phyloP scores from a whole-genome alignment of 441 rosid genomes.

The Daphne laureola region DNA sequence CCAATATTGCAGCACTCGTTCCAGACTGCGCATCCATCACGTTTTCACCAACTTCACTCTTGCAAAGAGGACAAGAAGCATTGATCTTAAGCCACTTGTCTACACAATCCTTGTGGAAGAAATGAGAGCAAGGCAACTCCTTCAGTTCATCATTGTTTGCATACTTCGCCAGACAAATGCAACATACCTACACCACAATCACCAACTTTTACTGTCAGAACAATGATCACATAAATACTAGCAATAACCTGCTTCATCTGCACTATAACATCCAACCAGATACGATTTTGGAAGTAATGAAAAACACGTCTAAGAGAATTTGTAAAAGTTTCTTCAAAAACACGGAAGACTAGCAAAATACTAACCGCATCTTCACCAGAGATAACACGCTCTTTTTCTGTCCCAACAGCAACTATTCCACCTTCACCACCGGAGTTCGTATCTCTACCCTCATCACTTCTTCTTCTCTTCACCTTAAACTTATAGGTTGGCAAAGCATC shows the following conservation, averaged over 20 bases:
- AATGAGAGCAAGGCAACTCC: conserved; percentile 82
- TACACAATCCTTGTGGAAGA: conserved; percentile 92
- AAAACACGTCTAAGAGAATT: not conserved
- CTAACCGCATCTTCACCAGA: conserved; percentile 96
- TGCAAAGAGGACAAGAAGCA: conserved; percentile 94
- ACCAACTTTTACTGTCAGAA: not conserved
- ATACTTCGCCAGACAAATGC: conserved; percentile 93
- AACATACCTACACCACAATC: conserved; percentile 57
- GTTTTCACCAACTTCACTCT: conserved; percentile 73
- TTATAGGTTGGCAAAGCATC: conserved; percentile 85
- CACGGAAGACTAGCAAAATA: conserved; percentile 11
- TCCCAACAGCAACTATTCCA: conserved; percentile 90
- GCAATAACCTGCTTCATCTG: not conserved
- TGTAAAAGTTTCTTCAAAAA: not conserved
- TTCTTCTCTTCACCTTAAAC: conserved; percentile 58
- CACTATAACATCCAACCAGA: too few species aligned
- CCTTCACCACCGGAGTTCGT: conserved; percentile 50
- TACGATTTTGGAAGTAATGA: not conserved
- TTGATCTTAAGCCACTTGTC: conserved; percentile 96
- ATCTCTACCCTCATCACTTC: conserved; percentile 39
- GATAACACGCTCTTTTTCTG: conserved; percentile 71
- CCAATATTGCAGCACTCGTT: conserved; percentile 31
- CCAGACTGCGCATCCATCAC: conserved; percentile 29
- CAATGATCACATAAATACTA: not conserved
- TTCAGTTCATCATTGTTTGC: conserved; percentile 82